A percentile compares a stretch with the other conserved stretches of the same genome.
Conservation (phyloP, 306 rosid species). For the Ormosia semicastrata region DNA sequence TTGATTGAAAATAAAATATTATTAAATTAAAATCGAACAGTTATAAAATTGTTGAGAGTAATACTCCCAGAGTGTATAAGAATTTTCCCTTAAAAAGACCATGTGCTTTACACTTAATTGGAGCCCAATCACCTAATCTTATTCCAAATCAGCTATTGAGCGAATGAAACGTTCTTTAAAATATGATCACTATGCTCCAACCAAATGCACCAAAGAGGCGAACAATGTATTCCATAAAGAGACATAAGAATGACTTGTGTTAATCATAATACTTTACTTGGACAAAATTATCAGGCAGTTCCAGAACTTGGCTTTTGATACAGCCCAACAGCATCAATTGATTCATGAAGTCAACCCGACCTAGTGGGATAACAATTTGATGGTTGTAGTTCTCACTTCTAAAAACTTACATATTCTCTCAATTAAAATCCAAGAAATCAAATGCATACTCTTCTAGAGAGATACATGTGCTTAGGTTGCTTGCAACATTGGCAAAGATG, state of each 20-base stretch:
- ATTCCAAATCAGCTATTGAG: not conserved
- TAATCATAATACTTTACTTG: not conserved
- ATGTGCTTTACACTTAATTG: not conserved
- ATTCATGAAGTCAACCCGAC: not conserved
- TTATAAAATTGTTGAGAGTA: too few species aligned
- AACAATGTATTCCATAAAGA: not conserved
- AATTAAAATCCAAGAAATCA: not conserved
- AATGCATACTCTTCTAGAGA: not conserved
- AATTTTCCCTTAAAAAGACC: not conserved
- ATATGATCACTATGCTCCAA: not conserved
- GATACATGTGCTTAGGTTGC: not conserved
- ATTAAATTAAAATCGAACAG: too few species aligned
- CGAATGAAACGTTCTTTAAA: not conserved
- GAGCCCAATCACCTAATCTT: not conserved
- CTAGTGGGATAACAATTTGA: not conserved
- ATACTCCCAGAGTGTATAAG: too few species aligned
- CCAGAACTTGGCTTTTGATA: not conserved
- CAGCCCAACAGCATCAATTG: not conserved
- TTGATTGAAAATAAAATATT: too few species aligned
- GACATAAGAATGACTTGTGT: conserved; percentile 1
- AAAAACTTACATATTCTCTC: not conserved
- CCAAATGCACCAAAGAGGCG: too few species aligned
- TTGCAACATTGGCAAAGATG: not conserved
- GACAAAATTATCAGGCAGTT: not conserved
- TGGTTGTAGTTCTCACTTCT: not conserved